Conservation (phyloP, 192 early-diverging fungal genomes). For the Pecoramyces ruminantium region DNA sequence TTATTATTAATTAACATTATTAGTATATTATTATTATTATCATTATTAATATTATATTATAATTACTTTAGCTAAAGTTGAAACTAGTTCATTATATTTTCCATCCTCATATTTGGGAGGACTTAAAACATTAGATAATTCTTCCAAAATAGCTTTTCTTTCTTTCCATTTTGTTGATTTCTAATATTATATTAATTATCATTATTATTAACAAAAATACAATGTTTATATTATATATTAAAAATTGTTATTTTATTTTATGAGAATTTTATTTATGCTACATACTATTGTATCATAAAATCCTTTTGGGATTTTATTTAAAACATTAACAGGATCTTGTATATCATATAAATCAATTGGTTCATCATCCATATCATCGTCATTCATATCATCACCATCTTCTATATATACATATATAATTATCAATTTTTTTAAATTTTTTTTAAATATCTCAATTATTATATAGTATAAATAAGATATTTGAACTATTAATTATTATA, state of each 20-base stretch:
- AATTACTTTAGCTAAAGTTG: conserved; percentile 60
- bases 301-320: conserved; percentile 62
- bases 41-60: neutral
- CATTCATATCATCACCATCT: conserved; percentile 6
- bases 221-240: too few species aligned
- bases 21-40: neutral
- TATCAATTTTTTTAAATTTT: too few species aligned
- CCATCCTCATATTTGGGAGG: conserved; percentile 58
- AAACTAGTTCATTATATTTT: conserved; percentile 64
- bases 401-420: conserved; percentile 12
- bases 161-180: conserved; percentile 89
- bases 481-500: neutral
- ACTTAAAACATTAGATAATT: conserved; percentile 46
- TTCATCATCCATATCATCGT: conserved; percentile 20
- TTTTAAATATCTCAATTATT: too few species aligned
- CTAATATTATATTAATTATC: too few species aligned
- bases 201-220: too few species aligned
- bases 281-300: conserved; percentile 59
- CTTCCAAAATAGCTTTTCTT: conserved; percentile 78
- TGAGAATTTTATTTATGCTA: too few species aligned
- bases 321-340: conserved; percentile 78
- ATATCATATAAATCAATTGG: conserved; percentile 64
- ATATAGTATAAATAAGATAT: too few species aligned
- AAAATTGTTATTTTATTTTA: too few species aligned
- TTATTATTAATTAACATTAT: too few species aligned